phyloP scores from a whole-genome alignment of 2,329 filamentous ascomycete genomes.

The Sordariomycetes sp. region DNA sequence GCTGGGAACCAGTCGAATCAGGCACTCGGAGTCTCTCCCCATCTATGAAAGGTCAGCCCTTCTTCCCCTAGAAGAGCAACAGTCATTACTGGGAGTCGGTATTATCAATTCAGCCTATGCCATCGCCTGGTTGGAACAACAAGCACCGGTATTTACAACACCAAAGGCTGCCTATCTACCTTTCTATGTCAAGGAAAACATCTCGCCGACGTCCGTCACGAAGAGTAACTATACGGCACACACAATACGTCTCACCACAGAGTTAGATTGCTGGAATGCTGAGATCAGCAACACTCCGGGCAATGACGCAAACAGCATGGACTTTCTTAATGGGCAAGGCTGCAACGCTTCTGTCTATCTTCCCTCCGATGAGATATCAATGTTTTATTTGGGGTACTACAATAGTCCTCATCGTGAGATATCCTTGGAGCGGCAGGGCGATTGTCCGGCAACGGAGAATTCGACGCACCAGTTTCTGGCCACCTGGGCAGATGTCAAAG shows the following conservation, averaged over 20 bases:
- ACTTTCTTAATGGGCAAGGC: conserved; percentile 25
- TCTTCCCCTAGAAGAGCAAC: conserved; percentile 12
- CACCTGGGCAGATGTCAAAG: conserved; percentile 7
- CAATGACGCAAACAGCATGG: conserved; percentile 3
- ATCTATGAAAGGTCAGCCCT: conserved; percentile 9
- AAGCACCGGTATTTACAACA: conserved; percentile 31
- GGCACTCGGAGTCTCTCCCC: background rate
- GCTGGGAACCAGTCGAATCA: conserved; percentile 29
- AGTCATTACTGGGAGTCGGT: conserved; percentile 14
- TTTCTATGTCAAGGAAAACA: conserved; percentile 18
- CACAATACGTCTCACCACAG: conserved; percentile 22
- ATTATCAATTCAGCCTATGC: conserved; percentile 36
- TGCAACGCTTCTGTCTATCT: conserved; percentile 19
- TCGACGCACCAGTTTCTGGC: conserved; percentile 26
- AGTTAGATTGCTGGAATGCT: conserved; percentile 27
- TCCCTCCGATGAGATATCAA: conserved; percentile 12
- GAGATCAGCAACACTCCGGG: background rate
- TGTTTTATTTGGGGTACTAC: conserved; percentile 34
- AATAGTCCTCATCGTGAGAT: conserved; percentile 18
- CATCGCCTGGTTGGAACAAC: conserved; percentile 34
- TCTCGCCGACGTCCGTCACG: conserved; percentile 1
- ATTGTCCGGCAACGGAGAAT: conserved; percentile 20
- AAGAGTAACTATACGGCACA: conserved; percentile 17
- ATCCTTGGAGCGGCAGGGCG: no score
- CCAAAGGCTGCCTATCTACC: conserved; percentile 31